These are phyloP conservation scores for Physcomitrium patens DNA, from an alignment of 225 moss, liverwort and hornwort species.

Conservation along the genomic window DNA sequence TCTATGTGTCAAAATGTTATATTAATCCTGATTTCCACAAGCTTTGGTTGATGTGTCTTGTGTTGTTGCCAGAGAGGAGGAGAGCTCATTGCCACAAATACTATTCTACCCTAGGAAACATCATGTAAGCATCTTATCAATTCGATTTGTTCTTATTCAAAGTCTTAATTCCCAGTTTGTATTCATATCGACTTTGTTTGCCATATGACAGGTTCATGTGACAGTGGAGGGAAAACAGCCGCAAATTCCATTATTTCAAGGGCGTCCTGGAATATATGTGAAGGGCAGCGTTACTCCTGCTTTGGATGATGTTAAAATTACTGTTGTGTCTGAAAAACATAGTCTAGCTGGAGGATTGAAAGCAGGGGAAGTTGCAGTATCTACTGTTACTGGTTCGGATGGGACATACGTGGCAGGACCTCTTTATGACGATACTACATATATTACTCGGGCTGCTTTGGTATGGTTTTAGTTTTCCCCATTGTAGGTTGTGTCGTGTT, in stretches of 20 bases:
- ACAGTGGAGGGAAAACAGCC: slow-evolving; percentile 71
- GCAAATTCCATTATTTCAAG: slow-evolving; percentile 64
- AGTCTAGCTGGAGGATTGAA: slow-evolving; percentile 57
- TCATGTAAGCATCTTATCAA: slow-evolving; percentile 34
- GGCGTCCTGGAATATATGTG: slow-evolving; percentile 69
- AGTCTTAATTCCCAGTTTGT: not conserved
- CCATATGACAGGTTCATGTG: slow-evolving; percentile 60
- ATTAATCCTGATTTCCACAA: not conserved
- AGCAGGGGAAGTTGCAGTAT: slow-evolving; percentile 47
- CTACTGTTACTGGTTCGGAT: slow-evolving; percentile 64
- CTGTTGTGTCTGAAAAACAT: slow-evolving; percentile 52
- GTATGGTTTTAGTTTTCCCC: slow-evolving; percentile 35
- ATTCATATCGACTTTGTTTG: not conserved
- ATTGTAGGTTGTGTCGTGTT: not conserved
- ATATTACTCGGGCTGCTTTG: slow-evolving; percentile 63
- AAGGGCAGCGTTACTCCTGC: slow-evolving; percentile 61
- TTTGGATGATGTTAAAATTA: slow-evolving; percentile 57
- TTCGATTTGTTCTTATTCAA: not conserved
- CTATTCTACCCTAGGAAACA: slow-evolving; percentile 78
- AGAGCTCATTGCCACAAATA: slow-evolving; percentile 38
- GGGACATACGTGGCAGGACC: slow-evolving; percentile 62
- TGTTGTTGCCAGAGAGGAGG: slow-evolving; percentile 31
- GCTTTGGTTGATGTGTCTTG: slow-evolving; percentile 14
- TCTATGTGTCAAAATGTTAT: no score
- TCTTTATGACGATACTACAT: slow-evolving; percentile 66